Conservation (phyloP, 495 filamentous ascomycete genomes). For the Hyaloscypha variabilis region DNA sequence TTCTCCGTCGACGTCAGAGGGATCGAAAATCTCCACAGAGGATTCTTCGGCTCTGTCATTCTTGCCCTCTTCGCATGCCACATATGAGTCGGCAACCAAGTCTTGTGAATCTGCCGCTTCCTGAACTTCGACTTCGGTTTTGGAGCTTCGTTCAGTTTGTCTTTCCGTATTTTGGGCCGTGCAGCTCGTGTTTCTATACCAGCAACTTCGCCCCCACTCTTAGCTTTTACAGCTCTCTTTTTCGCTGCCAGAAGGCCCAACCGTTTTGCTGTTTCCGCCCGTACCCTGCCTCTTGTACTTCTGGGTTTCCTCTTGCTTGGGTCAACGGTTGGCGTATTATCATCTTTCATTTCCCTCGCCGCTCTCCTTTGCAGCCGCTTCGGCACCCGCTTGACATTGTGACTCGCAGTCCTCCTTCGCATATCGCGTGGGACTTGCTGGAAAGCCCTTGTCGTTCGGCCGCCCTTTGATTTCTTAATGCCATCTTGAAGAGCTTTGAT, state of each 20-base stretch:
- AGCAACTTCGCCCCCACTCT: conserved; percentile 29
- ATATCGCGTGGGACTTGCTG: conserved; percentile 85
- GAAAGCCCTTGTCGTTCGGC: conserved; percentile 74
- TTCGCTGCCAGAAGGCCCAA: conserved; percentile 66
- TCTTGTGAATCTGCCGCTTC: conserved; percentile 86
- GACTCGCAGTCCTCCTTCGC: conserved; percentile 86
- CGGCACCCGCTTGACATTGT: conserved; percentile 93
- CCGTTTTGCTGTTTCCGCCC: conserved; percentile 80
- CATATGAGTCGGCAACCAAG: conserved; percentile 92
- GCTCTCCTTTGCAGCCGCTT: conserved; percentile 72
- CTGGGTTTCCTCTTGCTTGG: conserved; percentile 70
- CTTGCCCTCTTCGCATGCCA: conserved; percentile 91
- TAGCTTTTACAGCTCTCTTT: conserved; percentile 55
- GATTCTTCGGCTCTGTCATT: conserved; percentile 77
- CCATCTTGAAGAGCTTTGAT: conserved; percentile 81
- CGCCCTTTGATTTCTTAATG: conserved; percentile 71
- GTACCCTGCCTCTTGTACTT: conserved; percentile 66
- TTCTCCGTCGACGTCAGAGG: conserved; percentile 86
- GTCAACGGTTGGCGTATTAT: conserved; percentile 87
- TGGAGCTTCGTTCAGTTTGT: conserved; percentile 67
- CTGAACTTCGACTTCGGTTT: conserved; percentile 71
- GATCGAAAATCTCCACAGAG: conserved; percentile 87
- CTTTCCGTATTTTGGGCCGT: conserved; percentile 69
- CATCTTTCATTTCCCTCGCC: conserved; percentile 80
- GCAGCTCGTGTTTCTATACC: conserved; percentile 27